Base-by-base conservation (phyloP, 139 green algal genomes). In the Pleodorina starrii region DNA sequence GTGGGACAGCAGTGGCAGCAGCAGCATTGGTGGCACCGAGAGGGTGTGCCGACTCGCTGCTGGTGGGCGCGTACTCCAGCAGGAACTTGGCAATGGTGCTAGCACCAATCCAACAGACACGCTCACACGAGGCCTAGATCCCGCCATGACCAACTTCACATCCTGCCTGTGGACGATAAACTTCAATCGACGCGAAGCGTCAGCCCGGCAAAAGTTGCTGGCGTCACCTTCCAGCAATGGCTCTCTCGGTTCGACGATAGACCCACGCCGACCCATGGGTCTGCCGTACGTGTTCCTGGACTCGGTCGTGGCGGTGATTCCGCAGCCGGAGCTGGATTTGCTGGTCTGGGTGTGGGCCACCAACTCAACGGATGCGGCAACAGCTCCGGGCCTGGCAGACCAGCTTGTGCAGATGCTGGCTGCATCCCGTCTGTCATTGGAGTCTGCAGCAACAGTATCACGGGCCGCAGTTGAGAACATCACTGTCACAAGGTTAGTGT, bases 261-360 rank as follows among this genome's bases (percentile, higher is more conserved):
- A 32, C 48, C 32, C 17, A 19, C 11, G 9, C n/a, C 35, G 69
- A 48, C 69, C 32, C 35, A 27, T 48, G 35, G 69, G 69, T 77
- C 32, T 77, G 35, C 69, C 69, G 35, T 48, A 77, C 40, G 69
- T 77, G 32, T 77, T 77, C 29, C 36, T 77, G 32, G 69, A 77
- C 69, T 50, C 32, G 32, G 69, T 77, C 36, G 19, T 46, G 35
- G 32, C 48, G 35, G 36, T 77, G 14, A 48, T 77, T 11, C 69
- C 69, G 32, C 69, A 77, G 32, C 69, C 69, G 2, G 69, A 46
- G 69, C 69, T 77, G 69, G 36, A 48, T 48, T 10, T 77, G 35
- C 7, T 77, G 6, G 19, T 50, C 69, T 77, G 63, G 63, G 32
- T 11, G 21, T 73, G 63, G 63, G 63, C 21, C 25, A 36, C 2